phyloP scores from a whole-genome alignment of 23 red algal genomes.

The Cyanidium caldarium region DNA sequence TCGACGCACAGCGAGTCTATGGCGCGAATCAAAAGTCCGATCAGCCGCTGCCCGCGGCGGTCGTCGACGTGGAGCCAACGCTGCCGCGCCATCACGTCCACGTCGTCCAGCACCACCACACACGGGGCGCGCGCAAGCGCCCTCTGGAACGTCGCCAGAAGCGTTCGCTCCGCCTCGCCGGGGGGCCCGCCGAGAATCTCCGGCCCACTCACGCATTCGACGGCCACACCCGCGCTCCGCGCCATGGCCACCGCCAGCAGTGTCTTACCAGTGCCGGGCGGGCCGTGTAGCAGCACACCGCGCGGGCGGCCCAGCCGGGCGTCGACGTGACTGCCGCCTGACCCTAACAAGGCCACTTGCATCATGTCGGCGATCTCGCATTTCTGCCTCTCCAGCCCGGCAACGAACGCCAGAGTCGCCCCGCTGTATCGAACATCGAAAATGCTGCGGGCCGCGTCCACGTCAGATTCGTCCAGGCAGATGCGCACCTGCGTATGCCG shows the following conservation, averaged over 20 bases:
- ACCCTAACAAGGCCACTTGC: no score
- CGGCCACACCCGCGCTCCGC: not conserved
- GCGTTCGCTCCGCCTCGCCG: slow-evolving; percentile 9
- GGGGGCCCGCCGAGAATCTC: slow-evolving; percentile 15
- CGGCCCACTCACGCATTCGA: slow-evolving; percentile 22
- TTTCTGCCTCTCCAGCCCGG: no score
- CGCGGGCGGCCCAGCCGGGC: slow-evolving; percentile 43
- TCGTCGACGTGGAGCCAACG: slow-evolving; percentile 8
- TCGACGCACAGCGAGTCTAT: no score
- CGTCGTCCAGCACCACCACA: slow-evolving; percentile 55
- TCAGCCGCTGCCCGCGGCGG: no score
- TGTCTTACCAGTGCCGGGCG: slow-evolving; percentile 89
- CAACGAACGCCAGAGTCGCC: no score
- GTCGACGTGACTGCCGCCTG: no score
- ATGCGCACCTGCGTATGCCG: no score
- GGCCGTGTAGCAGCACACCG: slow-evolving; percentile 78
- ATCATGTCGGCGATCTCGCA: no score
- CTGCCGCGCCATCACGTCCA: slow-evolving; percentile 38
- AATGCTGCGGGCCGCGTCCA: no score
- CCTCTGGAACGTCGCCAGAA: slow-evolving; percentile 21
- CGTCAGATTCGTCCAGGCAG: no score
- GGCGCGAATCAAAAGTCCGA: no score
- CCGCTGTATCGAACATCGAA: no score
- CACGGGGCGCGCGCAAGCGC: slow-evolving; percentile 22
- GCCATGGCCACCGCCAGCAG: slow-evolving; percentile 73